Percentiles rank a stretch among this genome's conserved stretches.
Evolutionary conservation across 352 stramenopile genomes (phyloP).

Genomic region (Pythium myriotylum): DNA sequence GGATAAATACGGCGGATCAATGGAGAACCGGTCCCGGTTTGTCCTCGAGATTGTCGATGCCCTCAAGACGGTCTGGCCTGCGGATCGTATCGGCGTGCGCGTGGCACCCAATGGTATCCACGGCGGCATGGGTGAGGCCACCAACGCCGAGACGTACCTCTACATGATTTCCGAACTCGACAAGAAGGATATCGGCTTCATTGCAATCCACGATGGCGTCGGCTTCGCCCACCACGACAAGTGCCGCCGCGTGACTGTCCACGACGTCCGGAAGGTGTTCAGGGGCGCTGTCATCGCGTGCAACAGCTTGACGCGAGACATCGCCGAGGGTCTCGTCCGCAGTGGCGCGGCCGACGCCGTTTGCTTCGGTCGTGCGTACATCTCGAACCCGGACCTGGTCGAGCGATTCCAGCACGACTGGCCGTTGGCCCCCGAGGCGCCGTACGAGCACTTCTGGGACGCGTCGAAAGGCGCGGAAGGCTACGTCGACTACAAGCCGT

Average conservation of each 20-base stretch:
- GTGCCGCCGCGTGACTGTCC: slow-evolving; percentile 26
- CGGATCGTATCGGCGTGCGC: slow-evolving; percentile 17
- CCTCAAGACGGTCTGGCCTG: slow-evolving; percentile 17
- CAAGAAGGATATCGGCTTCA: slow-evolving; percentile 40
- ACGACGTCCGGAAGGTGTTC: slow-evolving; percentile 35
- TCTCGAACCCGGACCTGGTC: slow-evolving; percentile 45
- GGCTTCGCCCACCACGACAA: slow-evolving; percentile 51
- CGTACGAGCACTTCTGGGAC: slow-evolving; percentile 11
- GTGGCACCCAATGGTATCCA: slow-evolving; percentile 38
- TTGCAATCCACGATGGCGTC: slow-evolving; percentile 53
- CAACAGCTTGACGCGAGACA: slow-evolving; percentile 34
- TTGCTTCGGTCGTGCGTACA: slow-evolving; percentile 38
- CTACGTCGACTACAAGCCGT: not conserved
- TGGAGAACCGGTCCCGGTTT: slow-evolving; percentile 68
- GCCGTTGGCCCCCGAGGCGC: slow-evolving; percentile 28
- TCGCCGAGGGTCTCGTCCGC: slow-evolving; percentile 22
- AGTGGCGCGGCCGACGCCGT: slow-evolving; percentile 30
- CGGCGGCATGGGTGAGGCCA: slow-evolving; percentile 39
- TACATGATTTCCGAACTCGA: slow-evolving; percentile 39
- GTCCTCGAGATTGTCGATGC: slow-evolving; percentile 54
- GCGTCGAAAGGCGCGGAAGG: not conserved
- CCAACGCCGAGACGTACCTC: slow-evolving; percentile 42
- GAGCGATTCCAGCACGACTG: slow-evolving; percentile 31
- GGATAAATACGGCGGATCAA: slow-evolving; percentile 69
- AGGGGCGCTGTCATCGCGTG: slow-evolving; percentile 43